Evolutionary conservation across 768 basidiomycete species (phyloP), one percentile per base, ranked within the genome.

Genomic region (Naematelia aurantialba): DNA sequence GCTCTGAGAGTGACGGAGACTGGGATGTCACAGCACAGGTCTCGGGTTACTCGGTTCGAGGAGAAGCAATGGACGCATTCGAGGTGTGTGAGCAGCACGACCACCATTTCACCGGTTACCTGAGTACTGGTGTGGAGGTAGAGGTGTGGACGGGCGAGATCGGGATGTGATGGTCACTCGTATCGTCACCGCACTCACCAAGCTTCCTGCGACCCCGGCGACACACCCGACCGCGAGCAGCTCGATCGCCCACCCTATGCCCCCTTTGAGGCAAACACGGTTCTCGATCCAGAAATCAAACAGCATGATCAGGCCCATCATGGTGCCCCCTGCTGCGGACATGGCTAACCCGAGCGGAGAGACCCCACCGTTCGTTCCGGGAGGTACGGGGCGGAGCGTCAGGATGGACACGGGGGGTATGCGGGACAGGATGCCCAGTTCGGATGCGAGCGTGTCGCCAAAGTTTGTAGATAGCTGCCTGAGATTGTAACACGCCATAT

Each of bases 371-470:
- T 97, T 96, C 10, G 93, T 96, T 2, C 93, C 93, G 1, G 87
- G 85, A 1, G 91, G 91, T 0, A 91, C 89, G 1, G 78, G 65
- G 63, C 81, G 82, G 54, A 87, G 76, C 3, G 88, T 91, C 3
- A 91, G 93, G 66, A 96, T 83, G 30, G 94, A 83, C 48, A 85
- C 24, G 72, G 30, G 93, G 81, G 13, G 82, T 80, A 34, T 72
- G 21, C 56, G 74, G 24, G 91, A 87, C 45, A 96, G 81, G 63
- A 96, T 91, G 30, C 93, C 93, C 22, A 96, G 82, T 77, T 96
- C 93, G 8, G 90, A 93, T 0, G 91, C 91, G 1, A 97, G 84
- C 0, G 92, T 96, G 68, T 96, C 92, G 4, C 89, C 92, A 8
- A 92, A 81, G 72, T 88, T 91, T 76, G 89, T 91, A 2, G 86